A percentile compares a stretch with the other conserved stretches of the same genome.
These are phyloP conservation scores for Oryza glumipatula DNA, from an alignment of 176 grass and related monocot genomes.

Conservation along the genomic window DNA sequence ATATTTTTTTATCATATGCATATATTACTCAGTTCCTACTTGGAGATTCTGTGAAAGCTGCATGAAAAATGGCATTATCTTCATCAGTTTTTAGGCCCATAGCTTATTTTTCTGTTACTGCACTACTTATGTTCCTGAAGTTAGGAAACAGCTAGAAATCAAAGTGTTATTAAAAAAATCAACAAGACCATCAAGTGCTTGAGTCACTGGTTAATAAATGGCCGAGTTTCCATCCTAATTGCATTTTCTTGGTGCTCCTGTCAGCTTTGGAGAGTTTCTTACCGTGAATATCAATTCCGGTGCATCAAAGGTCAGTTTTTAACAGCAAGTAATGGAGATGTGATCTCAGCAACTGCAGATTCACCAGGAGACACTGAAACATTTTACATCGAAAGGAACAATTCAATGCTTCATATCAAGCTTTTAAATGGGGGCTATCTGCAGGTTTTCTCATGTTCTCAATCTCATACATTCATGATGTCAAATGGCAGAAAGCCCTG, in stretches of 20 bases:
- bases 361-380: slow-evolving; percentile 57
- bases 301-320: slow-evolving; percentile 78
- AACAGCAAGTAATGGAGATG: slow-evolving; percentile 49
- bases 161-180: neutral
- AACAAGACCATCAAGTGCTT: neutral
- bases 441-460: slow-evolving; percentile 48
- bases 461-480: slow-evolving; percentile 1
- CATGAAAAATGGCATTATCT: neutral
- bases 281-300: slow-evolving; percentile 67
- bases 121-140: neutral
- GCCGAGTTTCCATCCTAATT: neutral
- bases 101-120: neutral
- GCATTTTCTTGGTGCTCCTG: slow-evolving; percentile 23
- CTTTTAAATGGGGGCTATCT: slow-evolving; percentile 70
- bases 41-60: neutral
- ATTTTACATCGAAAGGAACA: slow-evolving; percentile 76
- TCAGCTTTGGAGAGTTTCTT: slow-evolving; percentile 83
- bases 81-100: neutral
- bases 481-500: neutral
- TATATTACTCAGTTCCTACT: neutral
- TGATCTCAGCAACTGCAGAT: slow-evolving; percentile 62
- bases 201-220: neutral
- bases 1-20: neutral
- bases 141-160: neutral
- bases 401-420: slow-evolving; percentile 76